Base-by-base conservation (phyloP, 768 basidiomycete genomes). In the Mycena floridula region DNA sequence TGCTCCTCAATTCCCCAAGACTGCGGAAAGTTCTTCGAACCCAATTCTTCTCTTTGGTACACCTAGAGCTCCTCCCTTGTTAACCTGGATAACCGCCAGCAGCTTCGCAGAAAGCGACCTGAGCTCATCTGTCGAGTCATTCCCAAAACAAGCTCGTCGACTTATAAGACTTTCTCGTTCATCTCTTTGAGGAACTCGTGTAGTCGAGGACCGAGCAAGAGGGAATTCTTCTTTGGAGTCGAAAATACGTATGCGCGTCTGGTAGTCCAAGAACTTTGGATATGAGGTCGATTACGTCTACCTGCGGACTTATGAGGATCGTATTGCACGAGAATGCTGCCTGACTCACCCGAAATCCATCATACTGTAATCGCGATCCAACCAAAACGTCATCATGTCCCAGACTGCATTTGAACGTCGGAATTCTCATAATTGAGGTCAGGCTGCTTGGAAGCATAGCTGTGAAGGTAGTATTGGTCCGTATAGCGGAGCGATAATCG, bases 381-480 rank as follows among this genome's bases (percentile, higher is more conserved):
- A 67, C 85, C 85, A 88, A 55, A 84, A 88, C 35, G 62, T 60
- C 82, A 88, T 82, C 37, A 80, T 55, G 25, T 81, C 77, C 62
- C 70, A 81, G 1, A 85, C 69, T 7, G 79, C 75, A 45, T 72
- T 65, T 79, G 67, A 2, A 83, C 76, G 7, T 72, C 70, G 0
- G 73, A 70, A 50, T 85, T 82, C 41, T 85, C 82, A 84, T 82
- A 88, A 56, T 89, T 87, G 12, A 88, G 59, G 55, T 88, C 87
- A 0, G 85, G 86, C 63, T 86, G 85, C 54, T 85, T 74, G 7
- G 68, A 55, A 42, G 75, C 63, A 60, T 77, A 89, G 2, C 85
- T 53, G 59, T 87, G 85, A 44, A 87, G 74, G 56, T 86, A 85
- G 50, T 83, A 88, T 60, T 88, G 82, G 16, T 76, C 63, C 3